Percentiles rank a stretch among this genome's conserved stretches.
phyloP scores from a whole-genome alignment of 2,329 filamentous ascomycete species.

The Cyphellophora attinorum region DNA sequence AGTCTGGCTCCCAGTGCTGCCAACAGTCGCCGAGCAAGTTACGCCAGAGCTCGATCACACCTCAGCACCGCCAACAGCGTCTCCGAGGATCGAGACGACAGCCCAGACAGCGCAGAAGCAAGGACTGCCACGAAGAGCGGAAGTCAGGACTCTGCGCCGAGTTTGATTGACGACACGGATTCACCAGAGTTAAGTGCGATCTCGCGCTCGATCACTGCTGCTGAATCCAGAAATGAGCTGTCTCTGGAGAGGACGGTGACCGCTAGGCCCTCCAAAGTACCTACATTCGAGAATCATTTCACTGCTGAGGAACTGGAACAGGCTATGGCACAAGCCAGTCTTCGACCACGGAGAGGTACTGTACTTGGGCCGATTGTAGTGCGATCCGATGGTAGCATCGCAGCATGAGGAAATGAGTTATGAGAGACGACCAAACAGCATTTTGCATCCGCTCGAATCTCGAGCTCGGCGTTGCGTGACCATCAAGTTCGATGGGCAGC shows the following conservation, averaged over 20 bases:
- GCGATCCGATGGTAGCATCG: neutral
- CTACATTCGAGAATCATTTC: conserved; percentile 13
- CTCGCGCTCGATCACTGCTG: neutral
- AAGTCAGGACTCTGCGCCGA: neutral
- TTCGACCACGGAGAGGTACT: conserved; percentile 5
- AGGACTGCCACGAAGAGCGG: conserved; percentile 1
- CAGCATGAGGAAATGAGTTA: too few species aligned
- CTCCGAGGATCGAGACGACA: conserved; percentile 1
- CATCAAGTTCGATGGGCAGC: neutral
- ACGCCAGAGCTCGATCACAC: conserved; percentile 1
- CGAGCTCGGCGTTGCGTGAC: too few species aligned
- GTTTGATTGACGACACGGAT: neutral
- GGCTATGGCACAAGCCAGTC: conserved; percentile 16
- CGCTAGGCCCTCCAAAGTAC: too few species aligned
- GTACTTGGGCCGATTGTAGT: neutral
- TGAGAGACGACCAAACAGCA: too few species aligned
- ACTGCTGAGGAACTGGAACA: conserved; percentile 17
- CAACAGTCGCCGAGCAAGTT: conserved; percentile 15
- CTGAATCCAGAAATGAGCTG: neutral
- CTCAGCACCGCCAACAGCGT: conserved; percentile 7
- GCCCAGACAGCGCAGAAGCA: conserved; percentile 1
- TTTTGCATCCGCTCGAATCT: too few species aligned
- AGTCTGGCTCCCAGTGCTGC: conserved; percentile 6
- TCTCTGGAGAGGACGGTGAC: conserved; percentile 1
- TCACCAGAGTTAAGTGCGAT: neutral